Evolutionary conservation across 2,329 filamentous ascomycete species (phyloP).

Genomic region (Nemania abortiva): DNA sequence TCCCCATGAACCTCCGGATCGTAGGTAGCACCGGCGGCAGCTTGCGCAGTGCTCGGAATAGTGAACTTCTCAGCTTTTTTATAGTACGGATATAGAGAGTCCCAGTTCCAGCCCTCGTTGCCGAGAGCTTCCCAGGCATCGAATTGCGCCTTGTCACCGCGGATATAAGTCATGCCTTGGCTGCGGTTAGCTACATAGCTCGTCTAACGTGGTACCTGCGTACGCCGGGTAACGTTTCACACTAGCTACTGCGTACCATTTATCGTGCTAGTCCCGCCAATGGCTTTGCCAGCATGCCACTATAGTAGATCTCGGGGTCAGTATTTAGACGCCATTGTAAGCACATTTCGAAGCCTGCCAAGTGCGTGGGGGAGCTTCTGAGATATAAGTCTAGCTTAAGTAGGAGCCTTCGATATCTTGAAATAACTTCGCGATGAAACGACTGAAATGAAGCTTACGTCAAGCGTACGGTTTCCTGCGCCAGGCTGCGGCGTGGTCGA

Average conservation of each 20-base stretch:
- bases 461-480: constrained; percentile 51
- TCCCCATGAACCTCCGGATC: constrained; percentile 53
- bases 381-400: background rate
- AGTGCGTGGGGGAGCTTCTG: background rate
- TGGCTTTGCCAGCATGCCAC: constrained; percentile 54
- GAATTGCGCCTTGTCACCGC: constrained; percentile 57
- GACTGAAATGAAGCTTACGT: constrained; percentile 17
- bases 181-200: constrained; percentile 38
- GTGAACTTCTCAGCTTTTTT: constrained; percentile 57
- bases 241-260: constrained; percentile 51
- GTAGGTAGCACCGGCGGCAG: constrained; percentile 53
- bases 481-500: constrained; percentile 50
- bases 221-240: background rate
- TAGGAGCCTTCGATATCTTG: background rate
- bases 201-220: background rate
- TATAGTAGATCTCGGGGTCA: background rate
- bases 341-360: background rate
- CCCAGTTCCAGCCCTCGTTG: constrained; percentile 60
- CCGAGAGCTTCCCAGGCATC: constrained; percentile 59
- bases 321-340: background rate
- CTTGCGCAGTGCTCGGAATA: constrained; percentile 52
- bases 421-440: background rate
- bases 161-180: constrained; percentile 58
- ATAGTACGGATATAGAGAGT: constrained; percentile 60
- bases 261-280: constrained; percentile 57